A percentile compares a stretch with the other conserved stretches of the same genome.
Evolutionary conservation across 257 asterid species (phyloP).

Genomic region (Ocimum tenuiflorum): DNA sequence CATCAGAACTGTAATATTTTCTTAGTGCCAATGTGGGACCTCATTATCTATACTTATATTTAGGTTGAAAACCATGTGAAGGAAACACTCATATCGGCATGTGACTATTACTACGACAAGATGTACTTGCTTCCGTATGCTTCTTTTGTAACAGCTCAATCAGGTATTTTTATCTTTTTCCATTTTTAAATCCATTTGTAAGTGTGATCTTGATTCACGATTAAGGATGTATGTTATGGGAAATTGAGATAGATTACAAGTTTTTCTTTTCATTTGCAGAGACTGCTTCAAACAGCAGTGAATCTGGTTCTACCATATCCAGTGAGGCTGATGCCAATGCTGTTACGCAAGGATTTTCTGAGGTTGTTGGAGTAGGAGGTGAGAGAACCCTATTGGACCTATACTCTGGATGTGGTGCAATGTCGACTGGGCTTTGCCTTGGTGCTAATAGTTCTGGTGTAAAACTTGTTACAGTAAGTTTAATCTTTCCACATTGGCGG

Average conservation of each 20-base stretch:
- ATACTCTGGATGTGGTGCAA: slow-evolving; percentile 94
- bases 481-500: not conserved
- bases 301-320: slow-evolving; percentile 55
- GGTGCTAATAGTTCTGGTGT: slow-evolving; percentile 65
- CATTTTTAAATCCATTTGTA: not conserved
- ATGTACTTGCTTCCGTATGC: slow-evolving; percentile 56
- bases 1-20: not conserved
- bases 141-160: slow-evolving; percentile 43
- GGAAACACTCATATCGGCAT: slow-evolving; percentile 16
- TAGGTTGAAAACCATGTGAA: slow-evolving; percentile 28
- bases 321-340: slow-evolving; percentile 33
- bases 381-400: slow-evolving; percentile 59
- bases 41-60: not conserved
- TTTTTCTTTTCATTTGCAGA: slow-evolving; percentile 26
- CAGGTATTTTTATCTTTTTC: slow-evolving; percentile 30
- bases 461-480: slow-evolving; percentile 62
- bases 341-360: slow-evolving; percentile 8
- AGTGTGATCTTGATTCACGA: not conserved
- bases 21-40: not conserved
- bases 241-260: not conserved
- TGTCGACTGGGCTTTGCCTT: slow-evolving; percentile 82
- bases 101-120: slow-evolving; percentile 56
- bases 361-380: not conserved
- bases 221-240: not conserved
- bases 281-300: slow-evolving; percentile 24